These are phyloP conservation scores for Colletotrichum godetiae DNA, from an alignment of 2,329 filamentous ascomycete genomes.

Conservation along the genomic window DNA sequence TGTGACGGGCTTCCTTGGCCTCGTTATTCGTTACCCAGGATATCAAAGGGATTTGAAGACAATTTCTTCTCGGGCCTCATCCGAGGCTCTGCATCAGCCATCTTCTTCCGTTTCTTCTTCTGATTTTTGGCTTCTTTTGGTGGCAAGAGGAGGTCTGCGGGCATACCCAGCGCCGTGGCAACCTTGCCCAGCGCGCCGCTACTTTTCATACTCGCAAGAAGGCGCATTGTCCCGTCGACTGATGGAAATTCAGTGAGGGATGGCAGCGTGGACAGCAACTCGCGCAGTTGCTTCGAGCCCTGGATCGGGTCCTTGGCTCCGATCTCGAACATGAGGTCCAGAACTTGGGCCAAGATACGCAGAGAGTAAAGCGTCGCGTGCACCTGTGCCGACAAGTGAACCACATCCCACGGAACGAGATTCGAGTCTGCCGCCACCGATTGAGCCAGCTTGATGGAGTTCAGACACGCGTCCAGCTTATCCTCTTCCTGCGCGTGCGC, in stretches of 20 bases:
- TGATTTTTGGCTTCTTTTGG: conserved; percentile 24
- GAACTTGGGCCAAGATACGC: conserved; percentile 64
- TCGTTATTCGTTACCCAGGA: conserved; percentile 11
- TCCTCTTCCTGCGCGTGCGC: conserved; percentile 39
- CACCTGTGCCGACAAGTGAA: conserved; percentile 72
- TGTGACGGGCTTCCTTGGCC: background rate
- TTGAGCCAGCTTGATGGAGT: conserved; percentile 26
- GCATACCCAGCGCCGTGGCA: background rate
- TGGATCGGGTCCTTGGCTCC: background rate
- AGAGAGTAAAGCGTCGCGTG: conserved; percentile 72
- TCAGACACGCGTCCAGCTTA: conserved; percentile 44
- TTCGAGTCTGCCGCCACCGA: conserved; percentile 36
- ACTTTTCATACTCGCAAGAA: conserved; percentile 11
- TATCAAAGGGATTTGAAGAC: conserved; percentile 31
- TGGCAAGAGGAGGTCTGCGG: conserved; percentile 11
- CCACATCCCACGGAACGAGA: conserved; percentile 61
- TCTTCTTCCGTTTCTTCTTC: conserved; percentile 31
- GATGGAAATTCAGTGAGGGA: conserved; percentile 23
- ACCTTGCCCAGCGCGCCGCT: conserved; percentile 8
- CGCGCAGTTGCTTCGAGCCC: background rate
- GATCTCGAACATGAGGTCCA: conserved; percentile 46
- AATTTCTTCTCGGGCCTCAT: conserved; percentile 15
- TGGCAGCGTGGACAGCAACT: conserved; percentile 17
- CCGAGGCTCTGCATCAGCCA: background rate
- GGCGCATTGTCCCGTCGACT: conserved; percentile 6